Evolutionary conservation across 306 rosid species (phyloP).

Genomic region (Casuarina equisetifolia): DNA sequence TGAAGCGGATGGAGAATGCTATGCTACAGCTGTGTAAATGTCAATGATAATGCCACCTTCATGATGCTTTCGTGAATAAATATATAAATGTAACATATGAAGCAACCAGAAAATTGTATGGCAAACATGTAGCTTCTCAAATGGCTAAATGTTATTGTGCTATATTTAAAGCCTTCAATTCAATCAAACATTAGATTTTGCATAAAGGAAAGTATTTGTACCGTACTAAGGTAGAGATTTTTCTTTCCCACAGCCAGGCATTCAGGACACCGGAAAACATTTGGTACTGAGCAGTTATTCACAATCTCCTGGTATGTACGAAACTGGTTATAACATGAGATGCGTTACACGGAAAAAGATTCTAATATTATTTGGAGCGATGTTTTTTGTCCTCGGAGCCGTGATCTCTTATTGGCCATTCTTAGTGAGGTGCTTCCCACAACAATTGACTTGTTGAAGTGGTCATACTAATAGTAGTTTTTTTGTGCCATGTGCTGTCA

Average conservation of each 20-base stretch:
- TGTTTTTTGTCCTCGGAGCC: background rate
- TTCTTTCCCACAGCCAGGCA: background rate
- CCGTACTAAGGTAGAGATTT: background rate
- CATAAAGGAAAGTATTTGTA: background rate
- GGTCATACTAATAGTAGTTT: background rate
- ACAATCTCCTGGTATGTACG: background rate
- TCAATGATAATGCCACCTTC: background rate
- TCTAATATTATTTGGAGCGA: background rate
- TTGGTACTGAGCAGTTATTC: background rate
- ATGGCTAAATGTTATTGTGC: background rate
- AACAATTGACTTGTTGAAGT: background rate
- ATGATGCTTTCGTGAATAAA: background rate
- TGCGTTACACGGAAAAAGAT: background rate
- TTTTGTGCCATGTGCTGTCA: background rate
- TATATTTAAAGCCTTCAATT: background rate
- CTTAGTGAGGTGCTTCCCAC: background rate
- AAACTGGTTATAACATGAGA: background rate
- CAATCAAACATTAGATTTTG: background rate
- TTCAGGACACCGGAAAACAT: background rate
- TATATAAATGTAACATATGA: background rate
- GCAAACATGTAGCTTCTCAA: background rate
- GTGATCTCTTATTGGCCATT: background rate
- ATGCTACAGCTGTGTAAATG: background rate
- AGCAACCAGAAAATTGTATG: background rate
- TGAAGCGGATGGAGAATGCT: background rate